A percentile compares a stretch with the other conserved stretches of the same genome.
These are phyloP conservation scores for Lentinula edodes DNA, from an alignment of 768 basidiomycete genomes.

Conservation along the genomic window DNA sequence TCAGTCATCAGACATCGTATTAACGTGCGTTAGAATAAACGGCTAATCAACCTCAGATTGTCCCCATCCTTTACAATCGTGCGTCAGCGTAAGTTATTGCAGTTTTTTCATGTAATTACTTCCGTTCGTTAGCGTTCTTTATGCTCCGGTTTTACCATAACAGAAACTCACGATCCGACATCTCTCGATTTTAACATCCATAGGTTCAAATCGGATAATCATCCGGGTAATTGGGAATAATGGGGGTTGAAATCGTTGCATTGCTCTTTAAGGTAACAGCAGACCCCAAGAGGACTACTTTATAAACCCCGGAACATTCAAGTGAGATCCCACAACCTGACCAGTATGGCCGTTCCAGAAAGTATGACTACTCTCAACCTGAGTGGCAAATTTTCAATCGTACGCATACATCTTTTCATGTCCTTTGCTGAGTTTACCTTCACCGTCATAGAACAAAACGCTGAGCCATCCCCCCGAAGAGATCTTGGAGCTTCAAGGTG, in stretches of 20 bases:
- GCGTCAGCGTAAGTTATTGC: too few species aligned
- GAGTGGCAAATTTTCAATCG: slow-evolving; percentile 59
- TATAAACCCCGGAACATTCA: not conserved
- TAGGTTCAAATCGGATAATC: not conserved
- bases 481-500: slow-evolving; percentile 65
- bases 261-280: not conserved
- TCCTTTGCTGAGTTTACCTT: not conserved
- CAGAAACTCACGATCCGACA: not conserved
- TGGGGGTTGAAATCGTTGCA: not conserved
- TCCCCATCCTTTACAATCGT: not conserved
- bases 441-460: slow-evolving; percentile 50
- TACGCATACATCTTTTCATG: slow-evolving; percentile 17
- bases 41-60: not conserved
- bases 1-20: not conserved
- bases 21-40: not conserved
- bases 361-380: slow-evolving; percentile 55
- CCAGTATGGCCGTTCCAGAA: slow-evolving; percentile 61
- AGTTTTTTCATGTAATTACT: too few species aligned
- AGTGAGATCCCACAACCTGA: not conserved
- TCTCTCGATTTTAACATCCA: not conserved
- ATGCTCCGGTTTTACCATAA: too few species aligned
- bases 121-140: too few species aligned
- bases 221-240: not conserved
- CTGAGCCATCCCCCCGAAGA: slow-evolving; percentile 57
- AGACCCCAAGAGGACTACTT: not conserved